Evolutionary conservation across 1,284 basidiomycete genomes (phyloP).

Genomic region (Boletus hoseneyae): DNA sequence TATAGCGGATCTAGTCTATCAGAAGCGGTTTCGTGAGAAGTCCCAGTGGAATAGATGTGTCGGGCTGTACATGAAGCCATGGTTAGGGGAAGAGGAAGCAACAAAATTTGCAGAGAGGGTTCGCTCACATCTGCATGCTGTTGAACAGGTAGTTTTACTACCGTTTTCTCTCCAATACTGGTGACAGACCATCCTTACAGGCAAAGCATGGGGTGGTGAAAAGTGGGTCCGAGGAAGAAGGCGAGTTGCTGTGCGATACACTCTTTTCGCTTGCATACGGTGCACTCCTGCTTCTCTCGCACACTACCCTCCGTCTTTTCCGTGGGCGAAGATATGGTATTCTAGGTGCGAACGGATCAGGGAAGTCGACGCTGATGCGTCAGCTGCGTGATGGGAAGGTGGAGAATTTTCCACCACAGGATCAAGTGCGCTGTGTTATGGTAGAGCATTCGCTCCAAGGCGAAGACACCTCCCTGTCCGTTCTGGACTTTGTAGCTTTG

Average conservation of each 20-base stretch:
- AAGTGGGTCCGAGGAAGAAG: constrained; percentile 62
- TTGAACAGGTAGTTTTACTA: constrained; percentile 56
- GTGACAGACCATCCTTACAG: constrained; percentile 33
- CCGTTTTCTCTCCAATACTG: constrained; percentile 8
- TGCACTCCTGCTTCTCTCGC: constrained; percentile 91
- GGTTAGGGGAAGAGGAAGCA: constrained; percentile 53
- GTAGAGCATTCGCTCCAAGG: constrained; percentile 95
- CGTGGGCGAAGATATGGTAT: constrained; percentile 95
- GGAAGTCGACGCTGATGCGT: constrained; percentile 96
- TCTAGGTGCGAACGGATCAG: constrained; percentile 92
- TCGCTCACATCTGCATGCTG: constrained; percentile 70
- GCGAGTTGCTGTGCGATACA: constrained; percentile 87
- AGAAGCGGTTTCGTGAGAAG: constrained; percentile 61
- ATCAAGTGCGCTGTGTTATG: constrained; percentile 87
- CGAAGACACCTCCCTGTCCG: constrained; percentile 78
- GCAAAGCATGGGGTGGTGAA: constrained; percentile 48
- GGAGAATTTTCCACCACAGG: constrained; percentile 92
- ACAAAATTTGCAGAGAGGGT: constrained; percentile 59
- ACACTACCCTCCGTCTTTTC: constrained; percentile 88
- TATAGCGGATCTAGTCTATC: constrained; percentile 74
- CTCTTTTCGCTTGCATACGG: constrained; percentile 98
- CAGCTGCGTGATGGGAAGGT: constrained; percentile 94
- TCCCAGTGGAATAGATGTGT: constrained; percentile 74
- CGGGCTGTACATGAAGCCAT: constrained; percentile 66
- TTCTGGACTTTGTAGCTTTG: constrained; percentile 86